Evolutionary conservation across 306 rosid species (phyloP).

Genomic region (Leucaena leucocephala): DNA sequence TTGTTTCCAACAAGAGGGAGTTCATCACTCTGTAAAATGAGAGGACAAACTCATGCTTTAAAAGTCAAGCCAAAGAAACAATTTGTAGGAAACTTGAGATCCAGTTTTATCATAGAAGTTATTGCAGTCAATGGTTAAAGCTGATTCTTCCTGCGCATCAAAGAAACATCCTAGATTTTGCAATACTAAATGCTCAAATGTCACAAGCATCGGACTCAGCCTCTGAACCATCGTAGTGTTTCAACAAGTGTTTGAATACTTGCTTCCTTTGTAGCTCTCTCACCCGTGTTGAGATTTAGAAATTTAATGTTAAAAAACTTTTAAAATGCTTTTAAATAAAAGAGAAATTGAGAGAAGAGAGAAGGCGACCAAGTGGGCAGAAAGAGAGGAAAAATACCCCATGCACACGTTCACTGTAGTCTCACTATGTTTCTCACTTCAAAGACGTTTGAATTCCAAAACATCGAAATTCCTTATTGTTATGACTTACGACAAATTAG

Average conservation of each 20-base stretch:
- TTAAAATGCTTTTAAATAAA: neutral
- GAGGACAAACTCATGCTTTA: neutral
- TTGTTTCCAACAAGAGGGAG: conserved; percentile 84
- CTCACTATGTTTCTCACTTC: neutral
- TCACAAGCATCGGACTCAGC: neutral
- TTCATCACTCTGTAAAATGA: conserved; percentile 50
- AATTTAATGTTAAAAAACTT: neutral
- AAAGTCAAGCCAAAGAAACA: conserved; percentile 12
- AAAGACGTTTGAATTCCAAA: neutral
- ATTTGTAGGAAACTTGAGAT: neutral
- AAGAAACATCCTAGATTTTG: neutral
- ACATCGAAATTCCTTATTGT: neutral
- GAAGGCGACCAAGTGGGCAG: neutral
- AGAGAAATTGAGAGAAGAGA: neutral
- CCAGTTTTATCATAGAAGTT: neutral
- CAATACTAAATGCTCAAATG: neutral
- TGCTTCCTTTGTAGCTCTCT: neutral
- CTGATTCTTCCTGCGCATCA: neutral
- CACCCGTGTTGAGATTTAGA: neutral
- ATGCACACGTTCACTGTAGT: neutral
- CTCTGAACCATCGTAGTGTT: neutral
- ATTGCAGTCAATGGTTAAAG: neutral
- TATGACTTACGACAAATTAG: neutral
- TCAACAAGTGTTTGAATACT: neutral
- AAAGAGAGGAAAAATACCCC: neutral